Base-by-base conservation (phyloP, 768 basidiomycete genomes). In the Lactifluus hygrophoroides region DNA sequence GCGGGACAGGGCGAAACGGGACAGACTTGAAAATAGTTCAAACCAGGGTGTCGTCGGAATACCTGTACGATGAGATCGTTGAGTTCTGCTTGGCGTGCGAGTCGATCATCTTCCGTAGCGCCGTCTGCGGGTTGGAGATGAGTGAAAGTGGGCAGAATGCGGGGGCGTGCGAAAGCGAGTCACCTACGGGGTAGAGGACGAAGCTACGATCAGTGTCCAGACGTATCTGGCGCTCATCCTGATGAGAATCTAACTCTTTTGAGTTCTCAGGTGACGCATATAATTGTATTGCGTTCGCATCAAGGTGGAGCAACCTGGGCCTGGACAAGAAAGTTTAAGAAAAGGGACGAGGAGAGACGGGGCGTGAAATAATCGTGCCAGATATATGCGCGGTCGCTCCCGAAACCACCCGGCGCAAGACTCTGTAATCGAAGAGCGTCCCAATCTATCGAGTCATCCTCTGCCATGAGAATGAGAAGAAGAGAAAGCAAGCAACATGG, bases 151-250 rank as follows among this genome's bases (percentile, higher is more conserved):
- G 13, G 58, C 19, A 16, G 60, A 60, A 11, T 42, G 53, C 28
- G 58, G 19, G 23, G 44, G 11, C 0, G n/a, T 28, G 28, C 45
- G 52, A 28, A 64, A 3, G 44, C 17, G 54, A 21, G 49, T 61
- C 60, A 57, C 92, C 89, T 79, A 83, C 84, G 68, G 94, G 90
- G 72, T 95, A 97, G 61, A 93, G 75, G 55, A 96, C 90, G 66
- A 97, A 97, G 64, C 91, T 93, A 48, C 94, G 82, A 71, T 94
- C 85, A 1, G 94, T 95, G 71, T 96, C 94, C 34, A 95, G 79
- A 57, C 76, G 73, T 60, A 96, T 91, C 72, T 96, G 94, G 14
- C 79, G 83, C 72, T 95, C 94, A 68, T 96, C 94, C 4, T 71
- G 73, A 68, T 93, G 90, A 23, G 75, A 43, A 11, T 51, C 61